Evolutionary conservation across 306 rosid species (phyloP), one percentile per base, ranked within the genome.

Genomic region (Sicyos edulis): DNA sequence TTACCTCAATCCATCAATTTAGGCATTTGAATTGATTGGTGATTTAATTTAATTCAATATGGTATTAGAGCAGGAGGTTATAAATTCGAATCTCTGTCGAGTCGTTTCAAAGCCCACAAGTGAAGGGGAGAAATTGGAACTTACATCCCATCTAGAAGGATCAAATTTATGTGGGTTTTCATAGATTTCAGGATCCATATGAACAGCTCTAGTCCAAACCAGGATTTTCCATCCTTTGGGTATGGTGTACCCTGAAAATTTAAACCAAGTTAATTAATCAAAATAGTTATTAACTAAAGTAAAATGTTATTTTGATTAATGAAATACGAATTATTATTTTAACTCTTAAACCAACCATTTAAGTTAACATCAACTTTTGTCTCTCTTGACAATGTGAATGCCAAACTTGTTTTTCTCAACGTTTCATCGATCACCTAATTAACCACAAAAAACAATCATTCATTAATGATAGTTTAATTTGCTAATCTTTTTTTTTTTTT

Each of bases 151-250:
- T 87, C 96, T 85, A 1, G 87, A 79, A 19, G 90, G 92, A 75
- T 89, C 75, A 15, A 37, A 89, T 62, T 85, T 82, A 44, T 67
- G 49, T 53, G 96, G 92, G 11, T 85, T 82, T 7, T 6, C 19
- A 26, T 85, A 87, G 71, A 13, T 79, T 68, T 87, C 86, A 32
- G 90, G 89, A 44, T 87, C 89, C 88, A 89, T 83, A 73, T 87
- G 96, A 80, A 87, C 85, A 3, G 84, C 88, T 78, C 92, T 83
- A 9, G 55, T 77, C 96, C 96, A 89, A 45, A 86, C 82, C n/a
- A 86, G 52, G 15, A 89, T 79, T 76, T 85, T 89, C 96, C 96
- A 89, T 15, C 89, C 92, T 74, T 84, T 85, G 8, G 96, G 90
- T 75, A 87, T 82, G 1, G 82, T 80, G 37, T 82, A 89, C 10